Conservation (phyloP, 2,329 filamentous ascomycete species). For the Macrophomina tecta region DNA sequence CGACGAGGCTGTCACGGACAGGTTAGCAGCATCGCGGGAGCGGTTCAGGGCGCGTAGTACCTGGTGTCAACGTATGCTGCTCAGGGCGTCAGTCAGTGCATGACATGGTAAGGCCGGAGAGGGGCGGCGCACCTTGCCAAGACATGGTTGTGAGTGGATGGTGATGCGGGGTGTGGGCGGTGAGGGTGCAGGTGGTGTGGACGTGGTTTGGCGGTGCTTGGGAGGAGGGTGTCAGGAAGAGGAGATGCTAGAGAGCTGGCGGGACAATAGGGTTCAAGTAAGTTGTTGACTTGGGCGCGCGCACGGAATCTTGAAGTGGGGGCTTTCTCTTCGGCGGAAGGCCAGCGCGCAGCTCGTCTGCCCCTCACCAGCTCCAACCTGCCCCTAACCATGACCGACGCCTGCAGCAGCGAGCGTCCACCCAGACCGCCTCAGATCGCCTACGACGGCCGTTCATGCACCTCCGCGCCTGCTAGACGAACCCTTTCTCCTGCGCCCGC, state of each 20-base stretch:
- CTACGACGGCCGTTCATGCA: conserved; percentile 26
- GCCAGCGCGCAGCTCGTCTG: conserved; percentile 25
- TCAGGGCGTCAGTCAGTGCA: conserved; percentile 34
- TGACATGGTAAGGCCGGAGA: conserved; percentile 19
- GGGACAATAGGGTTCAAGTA: conserved; percentile 30
- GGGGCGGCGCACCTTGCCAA: conserved; percentile 48
- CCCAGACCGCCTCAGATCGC: conserved; percentile 27
- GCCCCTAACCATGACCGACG: conserved; percentile 8
- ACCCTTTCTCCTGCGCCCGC: conserved; percentile 8
- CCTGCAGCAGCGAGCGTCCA: conserved; percentile 8
- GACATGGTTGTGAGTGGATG: conserved; percentile 43
- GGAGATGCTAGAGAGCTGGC: conserved; percentile 30
- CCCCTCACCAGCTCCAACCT: conserved; percentile 23
- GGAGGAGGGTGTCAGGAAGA: conserved; percentile 35
- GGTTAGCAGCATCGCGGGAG: conserved; percentile 23
- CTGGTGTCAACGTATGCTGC: conserved; percentile 51
- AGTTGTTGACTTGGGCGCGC: conserved; percentile 27
- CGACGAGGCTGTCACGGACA: conserved; percentile 44
- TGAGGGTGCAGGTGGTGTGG: conserved; percentile 27
- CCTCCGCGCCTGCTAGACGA: conserved; percentile 4
- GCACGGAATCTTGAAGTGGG: conserved; percentile 28
- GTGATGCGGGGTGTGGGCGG: conserved; percentile 12
- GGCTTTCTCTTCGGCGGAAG: conserved; percentile 18
- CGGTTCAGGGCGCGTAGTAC: conserved; percentile 33
- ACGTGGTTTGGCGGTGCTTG: conserved; percentile 32